phyloP scores from a whole-genome alignment of 352 stramenopile genomes.

The Pythium graminicola region DNA sequence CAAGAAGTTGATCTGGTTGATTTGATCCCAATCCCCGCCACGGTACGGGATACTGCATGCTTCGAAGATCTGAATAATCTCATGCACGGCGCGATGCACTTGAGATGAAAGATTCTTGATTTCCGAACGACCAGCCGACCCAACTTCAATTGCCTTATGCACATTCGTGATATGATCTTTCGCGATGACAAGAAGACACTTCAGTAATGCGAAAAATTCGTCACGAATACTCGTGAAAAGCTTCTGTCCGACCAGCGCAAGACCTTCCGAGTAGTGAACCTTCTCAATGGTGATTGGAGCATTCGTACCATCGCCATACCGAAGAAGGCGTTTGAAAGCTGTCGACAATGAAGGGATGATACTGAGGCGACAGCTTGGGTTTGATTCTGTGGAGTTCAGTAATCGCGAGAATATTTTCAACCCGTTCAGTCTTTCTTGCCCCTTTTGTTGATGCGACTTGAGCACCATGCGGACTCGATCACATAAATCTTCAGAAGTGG shows the following conservation, averaged over 20 bases:
- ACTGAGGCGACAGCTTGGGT: slow-evolving; percentile 55
- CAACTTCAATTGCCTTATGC: slow-evolving; percentile 2
- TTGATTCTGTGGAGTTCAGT: slow-evolving; percentile 42
- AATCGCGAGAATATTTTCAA: slow-evolving; percentile 61
- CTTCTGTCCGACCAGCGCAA: slow-evolving; percentile 58
- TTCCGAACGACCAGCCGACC: neutral
- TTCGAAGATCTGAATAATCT: slow-evolving; percentile 71
- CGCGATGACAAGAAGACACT: slow-evolving; percentile 38
- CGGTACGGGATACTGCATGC: slow-evolving; percentile 72
- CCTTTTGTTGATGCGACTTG: slow-evolving; percentile 40
- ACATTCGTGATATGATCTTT: slow-evolving; percentile 18
- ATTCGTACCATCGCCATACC: neutral
- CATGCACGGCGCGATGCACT: slow-evolving; percentile 51
- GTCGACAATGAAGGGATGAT: slow-evolving; percentile 70
- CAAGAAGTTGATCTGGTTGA: slow-evolving; percentile 56
- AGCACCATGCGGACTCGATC: slow-evolving; percentile 46
- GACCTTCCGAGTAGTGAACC: slow-evolving; percentile 65
- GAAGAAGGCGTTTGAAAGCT: slow-evolving; percentile 54
- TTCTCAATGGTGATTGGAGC: slow-evolving; percentile 34
- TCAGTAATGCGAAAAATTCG: slow-evolving; percentile 67
- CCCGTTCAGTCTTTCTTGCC: slow-evolving; percentile 43
- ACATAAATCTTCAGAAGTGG: slow-evolving; percentile 22
- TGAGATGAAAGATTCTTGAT: slow-evolving; percentile 24
- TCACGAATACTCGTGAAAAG: slow-evolving; percentile 37
- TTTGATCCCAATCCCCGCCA: slow-evolving; percentile 48